A percentile compares a stretch with the other conserved stretches of the same genome.
Evolutionary conservation across 1,284 basidiomycete genomes (phyloP).

Genomic region (Pseudozyma thailandica): DNA sequence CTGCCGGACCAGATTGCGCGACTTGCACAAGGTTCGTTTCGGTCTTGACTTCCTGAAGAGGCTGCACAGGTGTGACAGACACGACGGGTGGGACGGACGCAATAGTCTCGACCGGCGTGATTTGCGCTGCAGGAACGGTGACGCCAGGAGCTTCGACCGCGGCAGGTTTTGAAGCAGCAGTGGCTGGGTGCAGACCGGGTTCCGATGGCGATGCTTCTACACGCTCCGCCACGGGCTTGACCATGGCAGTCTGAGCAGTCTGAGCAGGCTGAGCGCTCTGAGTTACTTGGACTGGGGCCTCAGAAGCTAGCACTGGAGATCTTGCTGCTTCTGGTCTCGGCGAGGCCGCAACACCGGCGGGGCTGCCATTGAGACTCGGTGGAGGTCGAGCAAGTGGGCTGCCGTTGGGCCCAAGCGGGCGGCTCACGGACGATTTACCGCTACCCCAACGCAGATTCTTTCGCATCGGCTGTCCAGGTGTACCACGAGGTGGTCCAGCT

Average conservation of each 20-base stretch:
- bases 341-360: conserved; percentile 7
- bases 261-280: neutral
- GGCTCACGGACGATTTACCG: conserved; percentile 60
- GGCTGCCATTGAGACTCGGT: conserved; percentile 34
- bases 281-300: neutral
- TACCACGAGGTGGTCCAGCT: conserved; percentile 46
- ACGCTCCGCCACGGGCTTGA: neutral
- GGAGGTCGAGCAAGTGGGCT: conserved; percentile 35
- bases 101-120: too few relatives aligned
- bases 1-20: neutral
- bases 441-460: conserved; percentile 66
- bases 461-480: conserved; percentile 59
- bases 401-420: conserved; percentile 44
- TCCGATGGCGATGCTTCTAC: conserved; percentile 16
- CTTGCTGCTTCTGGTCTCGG: conserved; percentile 15
- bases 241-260: neutral
- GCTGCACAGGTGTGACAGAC: neutral
- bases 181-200: conserved; percentile 15
- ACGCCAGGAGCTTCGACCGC: neutral
- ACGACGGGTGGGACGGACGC: too few relatives aligned
- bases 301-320: conserved; percentile 1
- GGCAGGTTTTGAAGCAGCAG: neutral
- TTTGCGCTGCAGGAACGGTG: too few relatives aligned
- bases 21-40: conserved; percentile 2
- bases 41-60: conserved; percentile 8